A percentile compares a stretch with the other conserved stretches of the same genome.
Conservation (phyloP, 148 eudicot species). For the Fagopyrum esculentum region DNA sequence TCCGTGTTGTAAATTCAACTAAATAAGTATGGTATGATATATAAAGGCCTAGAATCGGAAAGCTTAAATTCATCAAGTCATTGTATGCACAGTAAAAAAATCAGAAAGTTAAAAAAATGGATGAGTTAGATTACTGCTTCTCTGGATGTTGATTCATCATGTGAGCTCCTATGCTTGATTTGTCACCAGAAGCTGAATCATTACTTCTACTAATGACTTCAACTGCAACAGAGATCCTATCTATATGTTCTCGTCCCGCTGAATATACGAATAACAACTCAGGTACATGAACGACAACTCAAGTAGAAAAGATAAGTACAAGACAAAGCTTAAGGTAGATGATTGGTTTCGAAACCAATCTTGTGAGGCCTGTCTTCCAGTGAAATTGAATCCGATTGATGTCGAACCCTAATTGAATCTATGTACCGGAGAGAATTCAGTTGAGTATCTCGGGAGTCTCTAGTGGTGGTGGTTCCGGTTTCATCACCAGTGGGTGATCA, state of each 20-base stretch:
- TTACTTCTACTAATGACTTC: conserved; percentile 67
- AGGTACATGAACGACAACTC: background rate
- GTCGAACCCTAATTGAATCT: too few relatives aligned
- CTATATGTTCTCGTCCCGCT: conserved; percentile 70
- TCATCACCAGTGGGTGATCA: too few relatives aligned
- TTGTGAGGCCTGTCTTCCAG: too few relatives aligned
- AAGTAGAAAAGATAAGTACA: background rate
- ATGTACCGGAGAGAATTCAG: too few relatives aligned
- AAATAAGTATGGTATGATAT: background rate
- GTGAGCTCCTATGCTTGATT: conserved; percentile 41
- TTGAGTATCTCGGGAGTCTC: too few relatives aligned
- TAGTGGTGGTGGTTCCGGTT: too few relatives aligned
- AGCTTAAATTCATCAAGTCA: too few relatives aligned
- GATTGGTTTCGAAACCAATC: too few relatives aligned
- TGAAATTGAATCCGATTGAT: too few relatives aligned
- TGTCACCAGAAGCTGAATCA: conserved; percentile 48
- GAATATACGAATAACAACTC: background rate
- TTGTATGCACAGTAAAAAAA: background rate
- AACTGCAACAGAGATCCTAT: conserved; percentile 71
- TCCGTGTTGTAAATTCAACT: too few relatives aligned
- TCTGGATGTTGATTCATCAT: conserved; percentile 54
- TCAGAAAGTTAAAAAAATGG: background rate
- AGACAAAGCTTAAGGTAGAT: too few relatives aligned
- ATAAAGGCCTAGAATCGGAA: too few relatives aligned
- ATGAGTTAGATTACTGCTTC: conserved; percentile 44